Evolutionary conservation across 345 rosid species (phyloP).

Genomic region (Gossypium australe): DNA sequence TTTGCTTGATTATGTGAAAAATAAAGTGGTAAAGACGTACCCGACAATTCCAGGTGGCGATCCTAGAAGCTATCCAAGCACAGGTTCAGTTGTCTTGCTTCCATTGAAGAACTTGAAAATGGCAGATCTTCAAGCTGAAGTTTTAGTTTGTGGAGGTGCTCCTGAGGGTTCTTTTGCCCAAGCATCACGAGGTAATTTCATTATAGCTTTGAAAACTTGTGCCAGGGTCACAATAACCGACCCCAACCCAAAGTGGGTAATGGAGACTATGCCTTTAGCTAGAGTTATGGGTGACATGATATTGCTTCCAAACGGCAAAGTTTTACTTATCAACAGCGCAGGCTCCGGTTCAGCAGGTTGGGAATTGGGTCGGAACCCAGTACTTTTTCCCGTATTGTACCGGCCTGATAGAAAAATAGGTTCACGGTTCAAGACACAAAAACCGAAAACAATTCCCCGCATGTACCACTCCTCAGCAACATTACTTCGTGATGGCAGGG

Average conservation of each 20-base stretch:
- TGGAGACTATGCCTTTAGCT: conserved; percentile 68
- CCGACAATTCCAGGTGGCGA: conserved; percentile 67
- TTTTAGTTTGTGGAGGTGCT: conserved; percentile 80
- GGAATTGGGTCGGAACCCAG: conserved; percentile 64
- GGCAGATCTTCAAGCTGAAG: conserved; percentile 36
- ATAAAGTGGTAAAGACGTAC: conserved; percentile 50
- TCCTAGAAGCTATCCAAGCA: conserved; percentile 73
- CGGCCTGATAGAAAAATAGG: conserved; percentile 34
- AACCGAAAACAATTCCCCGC: conserved; percentile 52
- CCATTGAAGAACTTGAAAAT: conserved; percentile 51
- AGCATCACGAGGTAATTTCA: conserved; percentile 29
- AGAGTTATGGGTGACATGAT: conserved; percentile 88
- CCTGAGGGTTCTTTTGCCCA: conserved; percentile 46
- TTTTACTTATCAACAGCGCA: conserved; percentile 68
- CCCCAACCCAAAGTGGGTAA: conserved; percentile 54
- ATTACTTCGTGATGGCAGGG: conserved; percentile 69
- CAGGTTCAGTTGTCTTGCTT: conserved; percentile 74
- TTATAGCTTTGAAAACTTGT: conserved; percentile 60
- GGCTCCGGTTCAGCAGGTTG: conserved; percentile 64
- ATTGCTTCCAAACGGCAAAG: conserved; percentile 69
- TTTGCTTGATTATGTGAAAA: conserved; percentile 37
- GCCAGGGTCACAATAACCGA: conserved; percentile 68
- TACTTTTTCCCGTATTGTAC: conserved; percentile 53
- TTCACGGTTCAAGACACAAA: conserved; percentile 49
- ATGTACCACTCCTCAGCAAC: conserved; percentile 82